Evolutionary conservation across 2,329 filamentous ascomycete genomes (phyloP).

Genomic region (Coniochaeta sp.): DNA sequence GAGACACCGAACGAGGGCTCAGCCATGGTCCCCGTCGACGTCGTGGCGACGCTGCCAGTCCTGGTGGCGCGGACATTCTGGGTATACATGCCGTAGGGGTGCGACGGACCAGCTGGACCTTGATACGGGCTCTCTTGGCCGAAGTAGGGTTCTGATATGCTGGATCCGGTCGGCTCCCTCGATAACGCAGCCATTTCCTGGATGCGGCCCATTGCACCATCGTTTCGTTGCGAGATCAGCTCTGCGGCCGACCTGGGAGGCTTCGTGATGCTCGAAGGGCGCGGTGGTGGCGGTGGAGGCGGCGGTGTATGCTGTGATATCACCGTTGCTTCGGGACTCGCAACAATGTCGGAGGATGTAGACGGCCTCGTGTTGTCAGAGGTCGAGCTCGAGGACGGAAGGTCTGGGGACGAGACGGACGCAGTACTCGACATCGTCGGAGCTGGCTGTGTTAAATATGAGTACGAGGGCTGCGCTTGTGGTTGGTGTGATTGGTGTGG

Average conservation of each 20-base stretch:
- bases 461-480: not conserved
- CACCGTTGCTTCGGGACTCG: constrained; percentile 6
- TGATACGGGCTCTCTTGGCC: constrained; percentile 57
- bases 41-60: constrained; percentile 56
- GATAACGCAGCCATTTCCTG: constrained; percentile 11
- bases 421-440: constrained; percentile 9
- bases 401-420: not conserved
- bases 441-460: constrained; percentile 4
- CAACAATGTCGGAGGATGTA: constrained; percentile 12
- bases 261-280: constrained; percentile 47
- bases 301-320: constrained; percentile 19
- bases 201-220: constrained; percentile 32
- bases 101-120: constrained; percentile 66
- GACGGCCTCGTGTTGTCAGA: constrained; percentile 11
- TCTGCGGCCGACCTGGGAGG: constrained; percentile 36
- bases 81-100: constrained; percentile 79
- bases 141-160: constrained; percentile 27
- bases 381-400: constrained; percentile 13
- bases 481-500: not conserved
- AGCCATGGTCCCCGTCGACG: constrained; percentile 30
- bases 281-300: constrained; percentile 32
- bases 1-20: constrained; percentile 48
- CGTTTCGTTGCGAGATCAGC: constrained; percentile 43
- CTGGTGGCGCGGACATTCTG: constrained; percentile 71
- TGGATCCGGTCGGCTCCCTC: constrained; percentile 24